Base-by-base conservation (phyloP, 2,329 filamentous ascomycete genomes). In the Cordyceps tenuipes region DNA sequence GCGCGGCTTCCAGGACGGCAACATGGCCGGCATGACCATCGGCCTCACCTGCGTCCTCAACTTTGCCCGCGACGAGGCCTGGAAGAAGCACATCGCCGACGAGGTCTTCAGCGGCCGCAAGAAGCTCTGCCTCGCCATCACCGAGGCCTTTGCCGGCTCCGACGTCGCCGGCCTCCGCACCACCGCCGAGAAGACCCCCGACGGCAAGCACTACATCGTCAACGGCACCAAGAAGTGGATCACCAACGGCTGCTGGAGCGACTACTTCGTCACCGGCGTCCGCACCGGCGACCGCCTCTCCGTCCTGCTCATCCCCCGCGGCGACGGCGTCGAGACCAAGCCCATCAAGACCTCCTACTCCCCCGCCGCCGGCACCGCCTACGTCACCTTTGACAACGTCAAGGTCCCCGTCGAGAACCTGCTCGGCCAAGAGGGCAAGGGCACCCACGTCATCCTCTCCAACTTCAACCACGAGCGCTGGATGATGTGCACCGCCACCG, bases 401-500 rank as follows among this genome's bases (percentile, higher is more conserved):
- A 91, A 91, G 76, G 90, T 95, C 0, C 90, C 91, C 0, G 87
- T 84, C 0, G 82, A 85, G 69, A 86, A 94, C 72, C 77, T 95
- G 17, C 77, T 96, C 6, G 91, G 91, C 63, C 78, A 89, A 69
- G 90, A 95, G 75, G 84, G 94, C 78, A 89, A 93, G 76, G 91
- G 91, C 7, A 92, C 95, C 69, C 82, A 87, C 63, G 89, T 94
- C 34, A 90, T 95, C 69, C 77, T 94, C 69, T 85, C 82, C 75
- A 95, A 95, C 76, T 95, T 95, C 77, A 94, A 94, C 79, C 89
- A 94, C 75, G 89, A 91, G 76, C 82, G 89, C 36, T 91, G 88
- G 81, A 87, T 82, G 74, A 90, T 92, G 87, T 78, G 79, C 60
- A 86, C 83, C 65, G 84, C 76, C 55, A 83, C 86, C 3, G 79